Evolutionary conservation across 169 alveolate genomes (phyloP).

Genomic region (Cryptosporidium sp.): DNA sequence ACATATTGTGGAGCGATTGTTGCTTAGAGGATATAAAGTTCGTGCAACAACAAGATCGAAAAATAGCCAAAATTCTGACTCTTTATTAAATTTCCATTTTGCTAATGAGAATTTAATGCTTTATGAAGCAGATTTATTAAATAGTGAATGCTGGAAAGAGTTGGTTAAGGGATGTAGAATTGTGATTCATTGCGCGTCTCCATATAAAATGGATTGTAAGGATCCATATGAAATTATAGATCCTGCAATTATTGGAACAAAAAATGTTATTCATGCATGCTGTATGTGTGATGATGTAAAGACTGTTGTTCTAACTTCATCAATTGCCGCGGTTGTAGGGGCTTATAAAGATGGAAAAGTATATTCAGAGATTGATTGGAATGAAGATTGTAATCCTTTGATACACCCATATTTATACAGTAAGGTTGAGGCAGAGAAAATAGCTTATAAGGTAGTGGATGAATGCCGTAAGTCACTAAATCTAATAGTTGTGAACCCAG

Average conservation of each 20-base stretch:
- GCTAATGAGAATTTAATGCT: conserved; percentile 28
- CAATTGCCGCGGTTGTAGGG: conserved; percentile 71
- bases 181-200: conserved; percentile 75
- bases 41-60: conserved; percentile 73
- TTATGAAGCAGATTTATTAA: conserved; percentile 42
- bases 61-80: background rate
- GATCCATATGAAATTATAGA: conserved; percentile 73
- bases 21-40: conserved; percentile 70
- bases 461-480: conserved; percentile 39
- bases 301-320: conserved; percentile 65
- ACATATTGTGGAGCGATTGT: conserved; percentile 64
- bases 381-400: conserved; percentile 59
- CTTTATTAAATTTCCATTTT: conserved; percentile 19
- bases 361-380: conserved; percentile 70
- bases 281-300: conserved; percentile 69
- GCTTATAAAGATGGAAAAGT: conserved; percentile 65
- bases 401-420: conserved; percentile 61
- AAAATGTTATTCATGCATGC: conserved; percentile 63
- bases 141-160: conserved; percentile 25
- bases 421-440: conserved; percentile 59
- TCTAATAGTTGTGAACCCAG: conserved; percentile 59
- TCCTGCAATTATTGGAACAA: conserved; percentile 69
- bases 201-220: conserved; percentile 65
- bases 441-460: conserved; percentile 48
- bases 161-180: conserved; percentile 43